These are phyloP conservation scores for Letharia columbiana DNA, from an alignment of 495 filamentous ascomycete genomes.

Conservation along the genomic window DNA sequence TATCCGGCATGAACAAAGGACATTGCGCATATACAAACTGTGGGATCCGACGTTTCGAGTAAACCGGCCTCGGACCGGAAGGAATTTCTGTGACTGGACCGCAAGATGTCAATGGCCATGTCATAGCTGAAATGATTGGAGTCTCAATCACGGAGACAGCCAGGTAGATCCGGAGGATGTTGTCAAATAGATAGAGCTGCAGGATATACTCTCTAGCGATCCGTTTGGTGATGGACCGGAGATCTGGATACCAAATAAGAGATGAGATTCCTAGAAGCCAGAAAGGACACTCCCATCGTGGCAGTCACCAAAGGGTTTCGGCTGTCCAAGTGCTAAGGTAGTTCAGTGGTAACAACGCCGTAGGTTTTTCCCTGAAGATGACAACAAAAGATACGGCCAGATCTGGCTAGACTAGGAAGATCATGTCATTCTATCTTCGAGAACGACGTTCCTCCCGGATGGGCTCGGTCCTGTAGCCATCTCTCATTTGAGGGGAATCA, in stretches of 20 bases:
- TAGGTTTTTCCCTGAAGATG: neutral
- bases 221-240: constrained; percentile 1
- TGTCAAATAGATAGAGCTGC: neutral
- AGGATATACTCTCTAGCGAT: neutral
- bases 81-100: neutral
- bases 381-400: neutral
- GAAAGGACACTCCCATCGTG: neutral
- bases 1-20: constrained; percentile 7
- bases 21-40: constrained; percentile 1
- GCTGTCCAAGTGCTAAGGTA: neutral
- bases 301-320: neutral
- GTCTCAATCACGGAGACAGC: neutral
- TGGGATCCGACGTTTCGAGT: neutral
- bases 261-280: neutral
- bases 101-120: neutral
- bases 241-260: constrained; percentile 6
- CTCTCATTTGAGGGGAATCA: constrained; percentile 17
- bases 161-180: neutral
- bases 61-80: neutral
- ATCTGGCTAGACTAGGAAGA: neutral
- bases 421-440: constrained; percentile 13
- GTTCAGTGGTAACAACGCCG: neutral
- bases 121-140: neutral
- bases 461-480: constrained; percentile 20
- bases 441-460: constrained; percentile 20